These are phyloP conservation scores for Talaromyces sp. DNA, from an alignment of 2,329 filamentous ascomycete species.

Conservation along the genomic window DNA sequence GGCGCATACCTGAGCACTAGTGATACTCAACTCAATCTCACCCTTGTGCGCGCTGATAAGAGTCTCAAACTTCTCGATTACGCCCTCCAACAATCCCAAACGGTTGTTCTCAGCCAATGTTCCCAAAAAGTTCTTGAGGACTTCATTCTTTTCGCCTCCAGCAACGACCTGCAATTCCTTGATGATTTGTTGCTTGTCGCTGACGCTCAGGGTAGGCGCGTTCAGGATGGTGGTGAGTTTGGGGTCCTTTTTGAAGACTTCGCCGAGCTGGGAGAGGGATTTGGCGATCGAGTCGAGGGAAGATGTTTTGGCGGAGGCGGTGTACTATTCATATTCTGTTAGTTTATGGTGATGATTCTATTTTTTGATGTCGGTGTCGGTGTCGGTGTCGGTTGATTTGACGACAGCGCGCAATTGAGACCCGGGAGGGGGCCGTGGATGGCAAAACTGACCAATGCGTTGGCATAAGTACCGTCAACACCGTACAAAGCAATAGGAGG, in stretches of 20 bases:
- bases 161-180: constrained; percentile 82
- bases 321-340: constrained; percentile 65
- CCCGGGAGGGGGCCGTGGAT: too few relatives aligned
- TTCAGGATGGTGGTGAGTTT: constrained; percentile 74
- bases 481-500: constrained; percentile 90
- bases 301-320: constrained; percentile 83
- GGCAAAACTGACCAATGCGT: constrained; percentile 77
- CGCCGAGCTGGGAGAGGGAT: constrained; percentile 68
- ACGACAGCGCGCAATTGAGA: background rate
- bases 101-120: constrained; percentile 97
- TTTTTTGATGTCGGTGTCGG: background rate
- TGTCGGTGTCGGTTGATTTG: background rate
- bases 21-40: constrained; percentile 90
- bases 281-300: constrained; percentile 81
- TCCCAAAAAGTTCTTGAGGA: constrained; percentile 88
- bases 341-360: background rate
- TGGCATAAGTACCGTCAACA: constrained; percentile 96
- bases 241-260: constrained; percentile 73
- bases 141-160: constrained; percentile 71
- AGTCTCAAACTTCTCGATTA: constrained; percentile 80
- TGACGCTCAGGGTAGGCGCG: constrained; percentile 72
- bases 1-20: constrained; percentile 73
- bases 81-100: constrained; percentile 73
- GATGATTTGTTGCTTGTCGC: constrained; percentile 83
- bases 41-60: constrained; percentile 86